These are phyloP conservation scores for Solanum habrochaites DNA, from an alignment of 257 asterid species.

Conservation along the genomic window DNA sequence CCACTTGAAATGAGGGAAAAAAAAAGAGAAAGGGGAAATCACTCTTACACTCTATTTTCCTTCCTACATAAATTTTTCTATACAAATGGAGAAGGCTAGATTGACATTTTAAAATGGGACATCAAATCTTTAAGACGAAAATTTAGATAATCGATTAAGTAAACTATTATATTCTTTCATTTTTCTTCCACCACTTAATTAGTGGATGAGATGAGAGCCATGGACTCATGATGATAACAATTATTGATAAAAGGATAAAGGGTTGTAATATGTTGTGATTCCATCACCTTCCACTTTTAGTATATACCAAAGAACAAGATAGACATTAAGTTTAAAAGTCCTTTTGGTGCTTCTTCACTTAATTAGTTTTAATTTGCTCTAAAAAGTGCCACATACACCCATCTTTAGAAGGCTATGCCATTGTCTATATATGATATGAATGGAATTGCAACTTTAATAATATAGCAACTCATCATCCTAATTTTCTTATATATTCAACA, in stretches of 20 bases:
- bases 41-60: neutral
- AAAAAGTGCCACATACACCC: neutral
- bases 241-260: neutral
- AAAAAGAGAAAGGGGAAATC: neutral
- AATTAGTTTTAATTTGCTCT: neutral
- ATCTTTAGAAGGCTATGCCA: neutral
- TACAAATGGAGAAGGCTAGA: neutral
- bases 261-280: neutral
- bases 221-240: neutral
- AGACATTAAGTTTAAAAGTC: neutral
- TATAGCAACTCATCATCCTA: neutral
- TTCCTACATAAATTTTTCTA: too few species aligned
- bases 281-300: neutral
- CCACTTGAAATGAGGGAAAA: neutral
- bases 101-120: neutral
- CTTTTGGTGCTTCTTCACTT: neutral
- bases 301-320: neutral
- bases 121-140: too few species aligned
- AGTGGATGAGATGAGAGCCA: neutral
- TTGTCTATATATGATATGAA: neutral
- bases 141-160: too few species aligned
- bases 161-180: too few species aligned
- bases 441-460: neutral
- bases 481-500: neutral
- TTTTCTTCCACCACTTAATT: too few species aligned